These are phyloP conservation scores for Heliocybe sulcata DNA, from an alignment of 1,284 basidiomycete genomes.

Conservation along the genomic window DNA sequence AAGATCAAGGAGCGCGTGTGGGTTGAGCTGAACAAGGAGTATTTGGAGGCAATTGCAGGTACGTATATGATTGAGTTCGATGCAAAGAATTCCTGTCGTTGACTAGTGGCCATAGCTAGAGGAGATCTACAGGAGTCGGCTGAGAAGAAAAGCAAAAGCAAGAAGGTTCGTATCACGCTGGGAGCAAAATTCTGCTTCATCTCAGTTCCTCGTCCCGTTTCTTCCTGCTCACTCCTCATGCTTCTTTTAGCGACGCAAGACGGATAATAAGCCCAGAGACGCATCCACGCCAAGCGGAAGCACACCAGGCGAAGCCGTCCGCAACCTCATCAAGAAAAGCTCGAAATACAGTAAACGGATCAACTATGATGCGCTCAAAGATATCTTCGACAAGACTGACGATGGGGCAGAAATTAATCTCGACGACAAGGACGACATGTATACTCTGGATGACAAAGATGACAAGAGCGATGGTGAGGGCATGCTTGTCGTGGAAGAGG, in stretches of 20 bases:
- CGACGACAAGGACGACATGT: slow-evolving; percentile 17
- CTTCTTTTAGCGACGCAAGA: slow-evolving; percentile 52
- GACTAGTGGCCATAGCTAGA: slow-evolving; percentile 1
- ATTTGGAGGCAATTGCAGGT: slow-evolving; percentile 87
- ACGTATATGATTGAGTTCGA: slow-evolving; percentile 19
- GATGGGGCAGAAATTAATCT: slow-evolving; percentile 30
- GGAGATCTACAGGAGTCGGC: not conserved
- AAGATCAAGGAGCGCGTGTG: slow-evolving; percentile 91
- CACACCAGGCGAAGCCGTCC: slow-evolving; percentile 76
- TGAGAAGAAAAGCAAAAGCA: slow-evolving; percentile 50
- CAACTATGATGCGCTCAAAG: slow-evolving; percentile 82
- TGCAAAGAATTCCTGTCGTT: slow-evolving; percentile 6
- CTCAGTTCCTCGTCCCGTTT: slow-evolving; percentile 2
- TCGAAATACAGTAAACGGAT: slow-evolving; percentile 83
- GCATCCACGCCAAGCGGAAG: slow-evolving; percentile 64
- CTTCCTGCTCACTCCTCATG: slow-evolving; percentile 5
- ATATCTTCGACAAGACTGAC: slow-evolving; percentile 55
- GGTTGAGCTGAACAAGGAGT: slow-evolving; percentile 95
- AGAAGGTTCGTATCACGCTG: slow-evolving; percentile 63
- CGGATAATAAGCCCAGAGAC: slow-evolving; percentile 63
- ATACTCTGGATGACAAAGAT: slow-evolving; percentile 47
- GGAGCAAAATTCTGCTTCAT: slow-evolving; percentile 12
- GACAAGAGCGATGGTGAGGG: slow-evolving; percentile 47
- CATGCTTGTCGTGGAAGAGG: slow-evolving; percentile 40
- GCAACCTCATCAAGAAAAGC: slow-evolving; percentile 75